phyloP scores from a whole-genome alignment of 805 yeast genomes.

The Zygosaccharomyces siamensis region DNA sequence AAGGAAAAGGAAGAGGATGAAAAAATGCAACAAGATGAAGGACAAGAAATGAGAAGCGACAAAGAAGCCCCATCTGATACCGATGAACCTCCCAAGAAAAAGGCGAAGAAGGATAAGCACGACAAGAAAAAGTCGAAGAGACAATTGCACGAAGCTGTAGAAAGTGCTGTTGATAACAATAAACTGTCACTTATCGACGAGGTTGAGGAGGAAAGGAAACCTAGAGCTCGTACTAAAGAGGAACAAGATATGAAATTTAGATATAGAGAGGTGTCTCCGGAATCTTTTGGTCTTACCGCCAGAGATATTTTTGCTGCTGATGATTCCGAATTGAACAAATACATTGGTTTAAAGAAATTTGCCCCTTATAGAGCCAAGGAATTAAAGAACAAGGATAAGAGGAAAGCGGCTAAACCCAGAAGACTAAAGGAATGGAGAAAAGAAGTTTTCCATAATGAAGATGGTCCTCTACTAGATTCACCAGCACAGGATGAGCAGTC shows the following conservation, averaged over 20 bases:
- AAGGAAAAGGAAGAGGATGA: slow-evolving; percentile 41
- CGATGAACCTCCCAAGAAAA: slow-evolving; percentile 35
- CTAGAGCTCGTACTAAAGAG: slow-evolving; percentile 48
- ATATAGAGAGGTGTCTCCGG: slow-evolving; percentile 94
- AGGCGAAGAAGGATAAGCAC: slow-evolving; percentile 45
- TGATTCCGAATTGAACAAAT: slow-evolving; percentile 78
- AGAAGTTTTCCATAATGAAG: slow-evolving; percentile 63
- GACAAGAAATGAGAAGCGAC: slow-evolving; percentile 23
- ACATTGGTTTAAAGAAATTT: slow-evolving; percentile 82
- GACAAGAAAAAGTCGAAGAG: slow-evolving; percentile 58
- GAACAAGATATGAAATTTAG: slow-evolving; percentile 56
- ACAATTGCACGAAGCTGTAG: slow-evolving; percentile 61
- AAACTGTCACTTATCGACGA: slow-evolving; percentile 62
- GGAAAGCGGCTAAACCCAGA: slow-evolving; percentile 78
- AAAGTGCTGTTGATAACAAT: slow-evolving; percentile 71
- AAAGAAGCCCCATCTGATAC: slow-evolving; percentile 20
- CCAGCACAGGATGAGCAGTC: not conserved
- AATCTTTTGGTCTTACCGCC: slow-evolving; percentile 77
- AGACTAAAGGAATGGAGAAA: slow-evolving; percentile 87
- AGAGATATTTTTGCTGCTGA: slow-evolving; percentile 88
- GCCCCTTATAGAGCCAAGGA: slow-evolving; percentile 88
- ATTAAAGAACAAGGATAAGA: slow-evolving; percentile 65
- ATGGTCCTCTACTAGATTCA: slow-evolving; percentile 35
- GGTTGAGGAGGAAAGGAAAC: slow-evolving; percentile 54
- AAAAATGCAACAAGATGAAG: slow-evolving; percentile 36